These are phyloP conservation scores for Amaranthus hypochondriacus DNA, from an alignment of 148 eudicot species.

Conservation along the genomic window DNA sequence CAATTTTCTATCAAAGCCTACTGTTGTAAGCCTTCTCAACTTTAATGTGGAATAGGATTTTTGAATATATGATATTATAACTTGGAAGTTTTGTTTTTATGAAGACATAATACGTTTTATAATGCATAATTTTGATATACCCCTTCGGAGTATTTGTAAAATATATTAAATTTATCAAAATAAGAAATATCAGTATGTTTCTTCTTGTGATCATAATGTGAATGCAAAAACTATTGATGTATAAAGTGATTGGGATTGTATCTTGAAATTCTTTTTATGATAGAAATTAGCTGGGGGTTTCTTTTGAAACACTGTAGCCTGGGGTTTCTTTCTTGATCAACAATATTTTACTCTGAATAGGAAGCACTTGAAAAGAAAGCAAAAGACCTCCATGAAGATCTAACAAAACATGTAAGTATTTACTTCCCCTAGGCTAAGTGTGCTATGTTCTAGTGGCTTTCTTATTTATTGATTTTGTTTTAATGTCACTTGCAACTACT, in stretches of 20 bases:
- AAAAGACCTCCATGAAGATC: slow-evolving; percentile 56
- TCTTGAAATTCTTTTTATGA: not conserved
- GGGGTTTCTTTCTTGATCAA: slow-evolving; percentile 6
- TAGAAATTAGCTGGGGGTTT: not conserved
- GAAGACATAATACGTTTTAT: not conserved
- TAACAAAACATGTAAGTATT: slow-evolving; percentile 48
- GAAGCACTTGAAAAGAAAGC: slow-evolving; percentile 64
- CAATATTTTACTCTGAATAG: slow-evolving; percentile 29
- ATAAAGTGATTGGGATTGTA: not conserved
- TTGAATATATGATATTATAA: not conserved
- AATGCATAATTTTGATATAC: not conserved
- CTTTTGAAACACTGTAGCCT: not conserved
- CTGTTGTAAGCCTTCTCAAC: slow-evolving; percentile 44
- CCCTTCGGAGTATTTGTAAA: not conserved
- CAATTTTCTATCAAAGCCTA: slow-evolving; percentile 46
- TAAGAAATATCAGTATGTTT: no score
- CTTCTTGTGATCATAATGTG: no score
- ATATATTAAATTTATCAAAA: not conserved
- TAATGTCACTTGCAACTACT: slow-evolving; percentile 7
- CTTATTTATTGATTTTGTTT: slow-evolving; percentile 7
- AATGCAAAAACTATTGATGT: no score
- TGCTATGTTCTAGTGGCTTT: not conserved
- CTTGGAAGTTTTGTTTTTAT: not conserved
- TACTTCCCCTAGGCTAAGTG: not conserved
- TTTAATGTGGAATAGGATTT: not conserved